These are phyloP conservation scores for Penstemon davidsonii DNA, from an alignment of 257 asterid genomes.

Conservation along the genomic window DNA sequence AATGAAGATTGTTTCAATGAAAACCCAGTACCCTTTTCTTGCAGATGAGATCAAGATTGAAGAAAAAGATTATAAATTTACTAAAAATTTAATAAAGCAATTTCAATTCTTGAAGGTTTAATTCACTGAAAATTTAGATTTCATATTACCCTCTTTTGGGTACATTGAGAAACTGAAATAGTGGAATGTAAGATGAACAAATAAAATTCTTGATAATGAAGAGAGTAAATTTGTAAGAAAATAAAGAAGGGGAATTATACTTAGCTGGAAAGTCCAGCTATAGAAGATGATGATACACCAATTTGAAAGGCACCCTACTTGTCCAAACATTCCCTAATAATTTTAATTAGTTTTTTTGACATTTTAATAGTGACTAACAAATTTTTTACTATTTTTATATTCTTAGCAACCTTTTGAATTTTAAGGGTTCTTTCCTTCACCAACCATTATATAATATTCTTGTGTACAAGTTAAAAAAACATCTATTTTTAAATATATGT, in stretches of 20 bases:
- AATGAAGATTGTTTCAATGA: constrained; percentile 18
- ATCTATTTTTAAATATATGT: not conserved
- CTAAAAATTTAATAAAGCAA: not conserved
- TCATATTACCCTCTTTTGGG: constrained; percentile 34
- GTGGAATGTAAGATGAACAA: constrained; percentile 18
- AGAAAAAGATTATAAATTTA: too few species aligned
- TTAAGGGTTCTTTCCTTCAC: constrained; percentile 34
- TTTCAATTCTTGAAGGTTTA: constrained; percentile 20
- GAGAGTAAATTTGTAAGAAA: constrained; percentile 29
- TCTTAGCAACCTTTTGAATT: constrained; percentile 28
- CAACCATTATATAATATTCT: constrained; percentile 16
- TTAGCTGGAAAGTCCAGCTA: constrained; percentile 49
- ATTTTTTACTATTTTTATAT: constrained; percentile 11
- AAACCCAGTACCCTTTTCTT: too few species aligned
- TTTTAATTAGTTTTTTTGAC: not conserved
- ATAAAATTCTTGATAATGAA: constrained; percentile 10
- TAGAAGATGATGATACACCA: constrained; percentile 27
- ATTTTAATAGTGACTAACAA: too few species aligned
- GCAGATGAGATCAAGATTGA: too few species aligned
- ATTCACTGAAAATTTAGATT: constrained; percentile 19
- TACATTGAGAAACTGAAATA: constrained; percentile 18
- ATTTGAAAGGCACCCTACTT: constrained; percentile 30
- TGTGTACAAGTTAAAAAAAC: constrained; percentile 1
- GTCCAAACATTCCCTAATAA: constrained; percentile 36
- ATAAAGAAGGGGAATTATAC: constrained; percentile 35